Percentiles rank a stretch among this genome's conserved stretches.
phyloP scores from a whole-genome alignment of 75 land plant species.

The Selaginella tamariscina region DNA sequence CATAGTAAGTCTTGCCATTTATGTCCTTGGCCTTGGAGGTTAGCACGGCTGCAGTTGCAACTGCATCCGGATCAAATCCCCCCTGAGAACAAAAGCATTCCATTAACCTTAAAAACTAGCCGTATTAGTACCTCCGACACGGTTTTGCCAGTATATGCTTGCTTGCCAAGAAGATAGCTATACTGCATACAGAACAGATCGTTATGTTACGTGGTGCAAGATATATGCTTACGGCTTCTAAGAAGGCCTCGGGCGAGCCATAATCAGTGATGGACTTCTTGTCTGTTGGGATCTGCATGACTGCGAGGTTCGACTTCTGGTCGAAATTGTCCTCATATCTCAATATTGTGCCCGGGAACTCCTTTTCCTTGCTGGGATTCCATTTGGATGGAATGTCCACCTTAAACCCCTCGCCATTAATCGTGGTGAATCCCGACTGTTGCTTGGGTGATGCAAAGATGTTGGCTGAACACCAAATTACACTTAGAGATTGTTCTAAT shows the following conservation, averaged over 20 bases:
- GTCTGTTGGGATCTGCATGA: slow-evolving; percentile 55
- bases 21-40: slow-evolving; percentile 33
- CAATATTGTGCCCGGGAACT: slow-evolving; percentile 83
- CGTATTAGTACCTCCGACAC: slow-evolving; percentile 35
- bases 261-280: slow-evolving; percentile 79
- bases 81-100: slow-evolving; percentile 38
- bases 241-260: slow-evolving; percentile 83
- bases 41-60: slow-evolving; percentile 71
- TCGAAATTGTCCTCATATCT: slow-evolving; percentile 97
- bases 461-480: slow-evolving; percentile 47
- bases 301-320: slow-evolving; percentile 50
- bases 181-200: slow-evolving; percentile 35
- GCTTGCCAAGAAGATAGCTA: slow-evolving; percentile 76
- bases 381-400: slow-evolving; percentile 75
- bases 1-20: slow-evolving; percentile 64
- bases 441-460: slow-evolving; percentile 78
- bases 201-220: neutral
- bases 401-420: slow-evolving; percentile 73
- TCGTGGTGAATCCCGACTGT: slow-evolving; percentile 63
- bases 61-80: slow-evolving; percentile 66
- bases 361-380: slow-evolving; percentile 92
- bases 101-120: neutral
- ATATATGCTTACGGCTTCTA: slow-evolving; percentile 37
- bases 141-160: slow-evolving; percentile 70
- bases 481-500: neutral